Evolutionary conservation across 2,329 filamentous ascomycete species (phyloP).

Genomic region (Penicillium glabrum): DNA sequence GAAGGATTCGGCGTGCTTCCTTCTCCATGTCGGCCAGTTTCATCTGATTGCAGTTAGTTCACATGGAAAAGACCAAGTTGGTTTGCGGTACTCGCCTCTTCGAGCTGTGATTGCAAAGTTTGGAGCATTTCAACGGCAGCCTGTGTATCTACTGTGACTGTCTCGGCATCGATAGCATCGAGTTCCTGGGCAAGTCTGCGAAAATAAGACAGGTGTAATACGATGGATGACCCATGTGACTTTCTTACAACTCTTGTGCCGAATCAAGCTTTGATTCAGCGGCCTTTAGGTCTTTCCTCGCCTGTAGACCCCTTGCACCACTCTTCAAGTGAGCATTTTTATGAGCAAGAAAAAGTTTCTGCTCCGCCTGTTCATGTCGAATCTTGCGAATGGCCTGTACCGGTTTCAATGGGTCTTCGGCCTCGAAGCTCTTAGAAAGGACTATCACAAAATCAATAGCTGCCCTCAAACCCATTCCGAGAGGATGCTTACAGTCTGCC

Average conservation of each 20-base stretch:
- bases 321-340: constrained; percentile 74
- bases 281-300: constrained; percentile 70
- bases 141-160: constrained; percentile 65
- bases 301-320: constrained; percentile 71
- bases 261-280: constrained; percentile 67
- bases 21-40: constrained; percentile 64
- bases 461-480: not conserved
- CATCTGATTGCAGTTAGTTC: constrained; percentile 34
- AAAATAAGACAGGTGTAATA: not conserved
- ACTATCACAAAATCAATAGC: constrained; percentile 35
- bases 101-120: constrained; percentile 67
- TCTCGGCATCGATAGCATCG: constrained; percentile 57
- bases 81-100: constrained; percentile 50
- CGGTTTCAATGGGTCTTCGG: constrained; percentile 56
- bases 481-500: constrained; percentile 53
- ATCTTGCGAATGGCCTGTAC: constrained; percentile 63
- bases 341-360: constrained; percentile 66
- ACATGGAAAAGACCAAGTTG: not conserved
- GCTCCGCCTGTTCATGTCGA: constrained; percentile 61
- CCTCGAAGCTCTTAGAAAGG: constrained; percentile 61
- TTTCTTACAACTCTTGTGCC: constrained; percentile 52
- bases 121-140: constrained; percentile 69
- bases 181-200: constrained; percentile 51
- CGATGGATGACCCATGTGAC: not conserved
- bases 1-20: constrained; percentile 64